A percentile compares a stretch with the other conserved stretches of the same genome.
phyloP scores from a whole-genome alignment of 306 rosid genomes.

The Lathyrus tuberosus region DNA sequence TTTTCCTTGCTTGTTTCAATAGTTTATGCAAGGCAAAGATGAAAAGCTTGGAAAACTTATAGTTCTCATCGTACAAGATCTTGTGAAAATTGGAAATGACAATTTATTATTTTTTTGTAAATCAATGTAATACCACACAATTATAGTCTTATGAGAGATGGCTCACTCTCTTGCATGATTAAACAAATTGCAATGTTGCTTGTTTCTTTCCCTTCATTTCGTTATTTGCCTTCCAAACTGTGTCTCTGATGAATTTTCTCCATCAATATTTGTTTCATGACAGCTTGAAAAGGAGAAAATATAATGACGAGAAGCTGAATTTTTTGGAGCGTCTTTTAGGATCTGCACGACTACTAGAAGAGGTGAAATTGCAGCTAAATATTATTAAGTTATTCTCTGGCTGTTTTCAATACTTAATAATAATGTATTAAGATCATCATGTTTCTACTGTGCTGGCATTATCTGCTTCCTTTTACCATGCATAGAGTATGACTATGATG shows the following conservation, averaged over 20 bases:
- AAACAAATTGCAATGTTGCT: not conserved
- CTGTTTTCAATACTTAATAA: not conserved
- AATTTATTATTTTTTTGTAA: no score
- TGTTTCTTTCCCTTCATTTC: not conserved
- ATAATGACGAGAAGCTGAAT: slow-evolving; percentile 57
- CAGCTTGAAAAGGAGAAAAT: slow-evolving; percentile 86
- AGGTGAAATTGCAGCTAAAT: slow-evolving; percentile 56
- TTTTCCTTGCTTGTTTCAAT: no score
- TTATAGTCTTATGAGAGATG: not conserved
- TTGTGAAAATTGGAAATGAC: no score
- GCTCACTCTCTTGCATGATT: slow-evolving; percentile 19
- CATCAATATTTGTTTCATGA: slow-evolving; percentile 28
- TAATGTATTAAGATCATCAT: slow-evolving; percentile 2
- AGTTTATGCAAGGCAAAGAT: no score
- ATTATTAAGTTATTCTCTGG: not conserved
- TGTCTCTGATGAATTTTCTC: slow-evolving; percentile 20
- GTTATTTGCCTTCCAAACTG: slow-evolving; percentile 12
- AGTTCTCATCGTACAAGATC: no score
- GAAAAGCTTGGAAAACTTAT: no score
- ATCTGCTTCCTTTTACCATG: slow-evolving; percentile 19
- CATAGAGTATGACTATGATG: slow-evolving; percentile 9
- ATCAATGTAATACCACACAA: no score
- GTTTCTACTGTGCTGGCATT: slow-evolving; percentile 21
- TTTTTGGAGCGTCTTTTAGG: slow-evolving; percentile 86
- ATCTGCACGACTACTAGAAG: slow-evolving; percentile 68